These are phyloP conservation scores for Flaveria floridana DNA, from an alignment of 140 eudicot genomes.

Conservation along the genomic window DNA sequence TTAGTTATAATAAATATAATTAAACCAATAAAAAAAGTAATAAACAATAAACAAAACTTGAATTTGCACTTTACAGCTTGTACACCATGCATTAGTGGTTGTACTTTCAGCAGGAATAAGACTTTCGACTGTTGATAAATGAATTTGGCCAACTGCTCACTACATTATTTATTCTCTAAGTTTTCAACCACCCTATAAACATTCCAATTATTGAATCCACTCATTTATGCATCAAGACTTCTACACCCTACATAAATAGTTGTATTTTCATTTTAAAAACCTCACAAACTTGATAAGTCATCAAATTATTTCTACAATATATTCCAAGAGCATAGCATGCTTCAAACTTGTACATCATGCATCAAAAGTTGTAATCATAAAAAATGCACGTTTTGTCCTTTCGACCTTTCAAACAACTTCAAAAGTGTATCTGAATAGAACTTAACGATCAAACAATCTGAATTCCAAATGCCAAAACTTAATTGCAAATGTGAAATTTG, in stretches of 20 bases:
- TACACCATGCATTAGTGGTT: constrained; percentile 24
- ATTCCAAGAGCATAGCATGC: constrained; percentile 22
- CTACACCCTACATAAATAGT: constrained; percentile 16
- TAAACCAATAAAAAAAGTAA: not conserved
- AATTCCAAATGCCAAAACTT: constrained; percentile 4
- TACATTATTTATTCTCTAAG: constrained; percentile 16
- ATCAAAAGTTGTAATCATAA: constrained; percentile 7
- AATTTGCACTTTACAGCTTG: constrained; percentile 28
- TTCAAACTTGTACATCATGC: constrained; percentile 23
- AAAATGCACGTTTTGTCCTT: constrained; percentile 14
- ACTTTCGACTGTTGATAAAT: constrained; percentile 5
- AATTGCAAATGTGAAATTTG: constrained; percentile 2
- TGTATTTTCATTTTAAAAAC: constrained; percentile 12
- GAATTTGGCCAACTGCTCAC: constrained; percentile 24
- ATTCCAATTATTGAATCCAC: constrained; percentile 20
- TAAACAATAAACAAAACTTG: constrained; percentile 8
- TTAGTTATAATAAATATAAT: not conserved
- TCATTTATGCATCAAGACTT: constrained; percentile 22
- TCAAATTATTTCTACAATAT: constrained; percentile 16
- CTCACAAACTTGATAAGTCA: constrained; percentile 2
- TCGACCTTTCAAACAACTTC: constrained; percentile 28
- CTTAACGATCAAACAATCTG: constrained; percentile 14
- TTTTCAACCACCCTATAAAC: constrained; percentile 21
- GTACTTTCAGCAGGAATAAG: constrained; percentile 16
- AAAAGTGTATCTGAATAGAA: not conserved